phyloP scores from a whole-genome alignment of 805 yeast species.

The Pichia sporocuriosa region DNA sequence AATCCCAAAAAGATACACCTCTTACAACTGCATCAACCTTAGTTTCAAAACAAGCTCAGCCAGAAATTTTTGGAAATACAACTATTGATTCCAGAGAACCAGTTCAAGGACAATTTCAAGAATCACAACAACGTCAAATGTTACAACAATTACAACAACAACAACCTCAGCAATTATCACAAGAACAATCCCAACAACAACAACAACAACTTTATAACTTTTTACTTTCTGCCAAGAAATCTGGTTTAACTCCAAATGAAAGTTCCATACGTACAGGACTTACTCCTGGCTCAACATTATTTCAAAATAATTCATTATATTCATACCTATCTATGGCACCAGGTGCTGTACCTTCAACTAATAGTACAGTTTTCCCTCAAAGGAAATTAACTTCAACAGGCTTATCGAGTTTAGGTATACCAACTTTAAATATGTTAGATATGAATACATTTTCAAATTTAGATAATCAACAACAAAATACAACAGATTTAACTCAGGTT shows the following conservation, averaged over 20 bases:
- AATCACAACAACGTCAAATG: slow-evolving; percentile 4
- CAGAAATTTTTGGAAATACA: neutral
- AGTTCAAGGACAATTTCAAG: slow-evolving; percentile 10
- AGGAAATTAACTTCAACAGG: slow-evolving; percentile 4
- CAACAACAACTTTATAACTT: slow-evolving; percentile 19
- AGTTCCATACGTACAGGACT: slow-evolving; percentile 63
- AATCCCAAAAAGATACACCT: neutral
- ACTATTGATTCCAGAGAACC: slow-evolving; percentile 8
- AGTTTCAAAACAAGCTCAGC: neutral
- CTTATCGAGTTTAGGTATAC: neutral
- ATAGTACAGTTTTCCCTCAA: neutral
- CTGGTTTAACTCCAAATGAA: slow-evolving; percentile 75
- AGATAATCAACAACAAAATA: neutral
- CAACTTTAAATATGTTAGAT: neutral
- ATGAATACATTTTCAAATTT: neutral
- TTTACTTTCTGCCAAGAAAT: slow-evolving; percentile 30
- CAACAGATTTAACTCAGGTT: neutral
- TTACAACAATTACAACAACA: neutral
- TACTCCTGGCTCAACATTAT: slow-evolving; percentile 52
- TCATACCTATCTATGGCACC: slow-evolving; percentile 20
- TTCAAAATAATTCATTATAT: slow-evolving; percentile 16
- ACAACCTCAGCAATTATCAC: neutral
- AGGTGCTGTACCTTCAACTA: slow-evolving; percentile 21
- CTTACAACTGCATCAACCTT: neutral
- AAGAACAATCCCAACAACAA: slow-evolving; percentile 16